Base-by-base conservation (phyloP, 257 asterid genomes). In the Jacaranda copaia region DNA sequence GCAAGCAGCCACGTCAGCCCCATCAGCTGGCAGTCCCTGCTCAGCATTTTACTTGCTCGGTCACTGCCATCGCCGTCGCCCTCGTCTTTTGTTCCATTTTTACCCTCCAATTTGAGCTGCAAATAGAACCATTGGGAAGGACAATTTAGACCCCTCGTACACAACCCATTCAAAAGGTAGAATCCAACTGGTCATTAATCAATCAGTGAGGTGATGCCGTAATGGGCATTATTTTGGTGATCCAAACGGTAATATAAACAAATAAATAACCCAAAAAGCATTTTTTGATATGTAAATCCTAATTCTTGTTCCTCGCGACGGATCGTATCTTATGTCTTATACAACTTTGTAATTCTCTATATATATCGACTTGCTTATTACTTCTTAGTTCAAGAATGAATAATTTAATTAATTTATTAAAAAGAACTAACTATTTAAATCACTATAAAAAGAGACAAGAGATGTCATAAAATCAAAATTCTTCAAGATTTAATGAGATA, bases 1-100 rank as follows among this genome's bases (percentile, higher is more conserved):
- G 97, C 98, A 43, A 96, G 83, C 11, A 96, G 89, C 99, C 99
- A 96, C 83, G 99, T 96, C 87, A 96, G 89, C 78, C 99, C 99
- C 98, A 96, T 93, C 39, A 96, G 88, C 84, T 93, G 94, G 87
- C 98, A 96, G 70, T 96, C 99, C 62, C 93, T 53, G 49, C 79
- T 85, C 82, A 93, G 66, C 97, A 96, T 96, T 70, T 86, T 88
- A 45, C 88, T 90, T 8, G 87, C 87, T 1, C 99, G 88, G 71
- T 88, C 97, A n/a, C 85, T 75, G 11, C 67, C 82, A 1, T 73
- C 89, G 8, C 57, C 83, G 0, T 68, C 86, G 0, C 36, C 60
- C 8, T 48, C 77, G 8, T 40, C 68, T 19, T 78, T 80, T 2
- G 88, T 93, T 77, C 96, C 88, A 85, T 93, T 93, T 87, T 87